Evolutionary conservation across 805 yeast species (phyloP).

Genomic region (Saccharomycodes ludwigii): DNA sequence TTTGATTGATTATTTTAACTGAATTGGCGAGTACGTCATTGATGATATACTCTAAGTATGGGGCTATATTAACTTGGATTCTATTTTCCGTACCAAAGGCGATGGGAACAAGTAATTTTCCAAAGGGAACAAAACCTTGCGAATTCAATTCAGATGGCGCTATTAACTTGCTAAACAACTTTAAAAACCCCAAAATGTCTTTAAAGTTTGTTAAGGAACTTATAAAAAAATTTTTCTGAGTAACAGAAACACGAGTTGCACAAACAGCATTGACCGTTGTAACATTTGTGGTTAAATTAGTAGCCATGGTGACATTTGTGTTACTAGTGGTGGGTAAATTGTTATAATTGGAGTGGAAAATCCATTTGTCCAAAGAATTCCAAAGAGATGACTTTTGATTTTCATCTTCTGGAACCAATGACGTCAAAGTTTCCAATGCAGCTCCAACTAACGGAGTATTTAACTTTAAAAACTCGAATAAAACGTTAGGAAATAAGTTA

Average conservation of each 20-base stretch:
- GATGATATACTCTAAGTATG: slow-evolving; percentile 66
- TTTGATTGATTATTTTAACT: slow-evolving; percentile 16
- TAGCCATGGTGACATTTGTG: too few relatives aligned
- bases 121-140: slow-evolving; percentile 23
- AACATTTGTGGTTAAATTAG: too few relatives aligned
- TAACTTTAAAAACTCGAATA: slow-evolving; percentile 33
- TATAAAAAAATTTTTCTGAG: slow-evolving; percentile 33
- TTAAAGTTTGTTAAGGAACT: slow-evolving; percentile 37
- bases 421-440: slow-evolving; percentile 41
- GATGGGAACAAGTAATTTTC: slow-evolving; percentile 45
- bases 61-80: slow-evolving; percentile 55
- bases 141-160: slow-evolving; percentile 22
- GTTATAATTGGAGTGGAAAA: slow-evolving; percentile 28
- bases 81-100: slow-evolving; percentile 52
- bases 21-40: slow-evolving; percentile 52
- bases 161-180: slow-evolving; percentile 34
- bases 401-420: slow-evolving; percentile 38
- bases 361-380: slow-evolving; percentile 60
- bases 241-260: slow-evolving; percentile 16
- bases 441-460: slow-evolving; percentile 42
- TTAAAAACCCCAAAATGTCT: slow-evolving; percentile 50
- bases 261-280: slow-evolving; percentile 19
- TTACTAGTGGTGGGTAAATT: slow-evolving; percentile 7
- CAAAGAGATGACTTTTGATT: slow-evolving; percentile 42
- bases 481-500: slow-evolving; percentile 18